phyloP scores from a whole-genome alignment of 2,329 filamentous ascomycete genomes.

The Dothistroma pini region DNA sequence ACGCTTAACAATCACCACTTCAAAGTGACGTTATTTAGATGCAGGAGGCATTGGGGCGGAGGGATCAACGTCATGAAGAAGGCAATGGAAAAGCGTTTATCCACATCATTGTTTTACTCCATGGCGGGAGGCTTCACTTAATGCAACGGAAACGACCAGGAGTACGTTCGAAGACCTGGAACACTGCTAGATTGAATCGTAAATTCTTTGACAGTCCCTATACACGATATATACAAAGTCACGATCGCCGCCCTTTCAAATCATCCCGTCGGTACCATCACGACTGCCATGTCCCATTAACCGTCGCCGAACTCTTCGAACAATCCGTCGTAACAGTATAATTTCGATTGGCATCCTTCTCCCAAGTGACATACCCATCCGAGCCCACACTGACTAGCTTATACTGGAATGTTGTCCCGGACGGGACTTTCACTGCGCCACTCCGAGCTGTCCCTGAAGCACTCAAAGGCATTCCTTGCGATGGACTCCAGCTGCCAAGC shows the following conservation, averaged over 20 bases:
- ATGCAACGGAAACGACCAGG: too few species aligned
- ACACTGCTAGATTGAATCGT: too few species aligned
- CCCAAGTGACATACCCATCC: conserved; percentile 59
- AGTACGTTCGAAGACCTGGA: too few species aligned
- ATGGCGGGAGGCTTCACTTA: too few species aligned
- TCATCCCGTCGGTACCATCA: not conserved
- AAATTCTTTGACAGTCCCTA: not conserved
- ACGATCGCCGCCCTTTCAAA: not conserved
- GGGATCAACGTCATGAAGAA: not conserved
- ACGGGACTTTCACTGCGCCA: conserved; percentile 55
- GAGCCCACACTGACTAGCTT: conserved; percentile 62
- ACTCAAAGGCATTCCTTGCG: conserved; percentile 54
- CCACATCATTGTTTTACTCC: not conserved
- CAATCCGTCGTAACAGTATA: conserved; percentile 37
- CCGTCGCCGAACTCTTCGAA: not conserved
- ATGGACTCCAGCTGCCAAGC: conserved; percentile 59
- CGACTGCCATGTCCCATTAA: not conserved
- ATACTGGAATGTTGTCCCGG: conserved; percentile 51
- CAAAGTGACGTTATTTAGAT: not conserved
- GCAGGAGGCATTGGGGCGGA: not conserved
- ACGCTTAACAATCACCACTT: not conserved
- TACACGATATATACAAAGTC: not conserved
- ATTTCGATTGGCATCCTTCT: conserved; percentile 52
- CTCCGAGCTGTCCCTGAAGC: conserved; percentile 55
- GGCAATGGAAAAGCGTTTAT: not conserved